A percentile compares a stretch with the other conserved stretches of the same genome.
Evolutionary conservation across 257 asterid genomes (phyloP).

Genomic region (Anisodus tanguticus): DNA sequence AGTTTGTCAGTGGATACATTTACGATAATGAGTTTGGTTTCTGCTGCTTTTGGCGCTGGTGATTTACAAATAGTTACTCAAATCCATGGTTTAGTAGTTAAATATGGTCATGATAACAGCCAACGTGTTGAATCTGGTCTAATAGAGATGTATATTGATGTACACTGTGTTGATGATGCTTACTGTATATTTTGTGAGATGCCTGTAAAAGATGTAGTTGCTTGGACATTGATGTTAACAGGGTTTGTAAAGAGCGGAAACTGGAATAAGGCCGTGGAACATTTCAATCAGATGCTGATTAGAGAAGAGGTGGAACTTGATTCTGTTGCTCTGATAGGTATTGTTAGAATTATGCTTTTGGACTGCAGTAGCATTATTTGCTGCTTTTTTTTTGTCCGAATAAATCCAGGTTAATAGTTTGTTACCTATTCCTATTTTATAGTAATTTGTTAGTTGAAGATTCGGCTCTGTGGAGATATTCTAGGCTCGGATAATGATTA

Average conservation of each 20-base stretch:
- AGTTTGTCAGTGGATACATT: slow-evolving; percentile 42
- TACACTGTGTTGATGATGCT: slow-evolving; percentile 44
- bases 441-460: too few species aligned
- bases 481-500: too few species aligned
- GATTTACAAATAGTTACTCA: slow-evolving; percentile 44
- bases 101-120: slow-evolving; percentile 48
- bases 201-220: slow-evolving; percentile 49
- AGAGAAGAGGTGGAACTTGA: slow-evolving; percentile 43
- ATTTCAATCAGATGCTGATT: slow-evolving; percentile 53
- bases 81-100: slow-evolving; percentile 48
- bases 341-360: too few species aligned
- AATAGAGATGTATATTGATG: slow-evolving; percentile 51
- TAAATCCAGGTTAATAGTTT: too few species aligned
- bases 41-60: slow-evolving; percentile 31
- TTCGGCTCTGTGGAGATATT: too few species aligned
- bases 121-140: slow-evolving; percentile 49
- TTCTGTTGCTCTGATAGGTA: slow-evolving; percentile 49
- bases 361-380: too few species aligned
- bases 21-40: slow-evolving; percentile 54
- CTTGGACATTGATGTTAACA: slow-evolving; percentile 67
- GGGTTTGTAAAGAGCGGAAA: slow-evolving; percentile 57
- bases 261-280: slow-evolving; percentile 47
- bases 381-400: too few species aligned
- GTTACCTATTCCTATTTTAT: too few species aligned
- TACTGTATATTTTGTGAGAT: slow-evolving; percentile 53